Evolutionary conservation across 306 rosid genomes (phyloP), one percentile per base, ranked within the genome.

Genomic region (Trichosanthes truncata): DNA sequence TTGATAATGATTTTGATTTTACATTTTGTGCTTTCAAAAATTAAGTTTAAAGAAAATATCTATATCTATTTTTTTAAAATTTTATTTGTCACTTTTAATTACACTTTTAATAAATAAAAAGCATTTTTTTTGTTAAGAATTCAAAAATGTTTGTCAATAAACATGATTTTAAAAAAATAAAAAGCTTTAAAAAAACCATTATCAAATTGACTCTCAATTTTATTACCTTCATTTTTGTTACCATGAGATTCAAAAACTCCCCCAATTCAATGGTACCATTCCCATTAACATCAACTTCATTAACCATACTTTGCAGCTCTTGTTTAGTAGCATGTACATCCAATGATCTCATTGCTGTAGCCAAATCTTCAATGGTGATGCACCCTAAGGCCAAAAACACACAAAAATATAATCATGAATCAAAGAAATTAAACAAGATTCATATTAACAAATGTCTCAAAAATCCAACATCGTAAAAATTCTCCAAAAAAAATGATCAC

Each of bases 221-320:
- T 43, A 6, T 20, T 60, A 91, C 93, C 93, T 91, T 88, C 87
- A 86, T 81, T 80, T 85, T 88, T 45, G 79, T 84, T 3, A 84
- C 89, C 93, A 90, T 92, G 79, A 87, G 85, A 84, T 83, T 84
- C 88, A 90, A 84, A 87, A 92, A 89, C 83, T 90, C 93, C 73
- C 84, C 91, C 52, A 61, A 26, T 61, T 61, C 67, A 9, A 61
- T 61, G 67, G 67, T 61, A 25, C 67, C 67, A 61, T 61, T 90
- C 17, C 90, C 87, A 26, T 92, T 85, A 3, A 63, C 21, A 55
- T 88, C 92, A 15, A 77, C 91, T 82, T 90, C 87, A 0, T 63
- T 84, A 14, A 92, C 87, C 94, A 92, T 92, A 63, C 60, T 80
- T 63, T 81, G 85, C 82, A 92, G 52, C 80, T 84, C 97, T 62